Evolutionary conservation across 1,284 basidiomycete species (phyloP), one percentile per base, ranked within the genome.

Genomic region (Malassezia psittaci): DNA sequence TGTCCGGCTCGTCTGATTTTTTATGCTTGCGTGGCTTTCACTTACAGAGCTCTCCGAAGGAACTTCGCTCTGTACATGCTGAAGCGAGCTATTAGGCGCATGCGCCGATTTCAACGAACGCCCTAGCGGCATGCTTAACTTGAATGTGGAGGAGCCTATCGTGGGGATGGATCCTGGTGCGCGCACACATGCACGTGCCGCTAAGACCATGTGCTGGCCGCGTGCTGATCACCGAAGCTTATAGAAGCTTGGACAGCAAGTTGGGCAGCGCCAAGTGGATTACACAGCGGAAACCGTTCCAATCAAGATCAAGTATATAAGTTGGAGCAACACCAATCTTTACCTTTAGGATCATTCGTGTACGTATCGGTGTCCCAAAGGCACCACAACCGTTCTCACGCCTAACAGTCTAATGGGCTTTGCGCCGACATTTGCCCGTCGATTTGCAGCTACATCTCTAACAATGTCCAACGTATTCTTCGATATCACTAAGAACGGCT

Each of bases 401-500:
- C 54, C 49, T 56, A 56, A 51, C 44, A 56, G 48, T 39, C 24
- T 24, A n/a, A 61, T 61, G 59, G 59, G 56, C 29, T 59, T 61
- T 55, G 51, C 56, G 18, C 65, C 66, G 37, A 52, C 67, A n/a
- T 62, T 66, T 45, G 64, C 61, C 34, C 67, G 67, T 48, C 62
- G 57, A 51, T 71, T 71, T 48, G 57, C 64, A 48, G 67, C 67
- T 45, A 57, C 67, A 35, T 60, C 64, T 37, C 53, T 56, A 60
- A 68, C 60, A 63, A 74, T 72, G 71, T 68, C 69, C 54, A 79
- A 83, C 37, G 85, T 84, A 60, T 80, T 93, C 19, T 77, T 90
- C 41, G 81, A 83, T 19, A 83, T 90, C 45, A 81, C 81, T 46
- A 81, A 78, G 61, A 70, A 75, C 60, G 76, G 77, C 52, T 66